These are phyloP conservation scores for Wallacemonas sp. DNA, from an alignment of 208 protist genomes.

Conservation along the genomic window DNA sequence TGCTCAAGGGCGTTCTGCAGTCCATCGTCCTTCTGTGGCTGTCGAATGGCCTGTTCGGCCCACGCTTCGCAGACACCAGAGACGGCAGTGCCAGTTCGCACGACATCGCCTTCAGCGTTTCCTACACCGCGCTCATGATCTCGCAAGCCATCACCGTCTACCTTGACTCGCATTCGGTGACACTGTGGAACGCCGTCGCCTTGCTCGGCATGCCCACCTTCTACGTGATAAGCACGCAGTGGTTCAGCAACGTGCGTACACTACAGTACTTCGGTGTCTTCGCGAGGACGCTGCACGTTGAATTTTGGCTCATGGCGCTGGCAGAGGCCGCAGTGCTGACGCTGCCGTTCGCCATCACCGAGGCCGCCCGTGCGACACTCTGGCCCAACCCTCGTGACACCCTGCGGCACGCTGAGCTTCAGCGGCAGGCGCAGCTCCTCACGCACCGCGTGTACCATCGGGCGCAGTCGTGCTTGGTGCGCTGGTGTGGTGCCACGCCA, in stretches of 20 bases:
- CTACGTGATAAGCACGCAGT: conserved; percentile 47
- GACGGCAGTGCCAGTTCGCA: conserved; percentile 44
- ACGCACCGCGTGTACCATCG: conserved; percentile 7
- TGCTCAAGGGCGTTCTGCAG: conserved; percentile 78
- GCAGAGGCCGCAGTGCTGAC: conserved; percentile 42
- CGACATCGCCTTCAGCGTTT: conserved; percentile 78
- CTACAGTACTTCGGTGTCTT: conserved; percentile 77
- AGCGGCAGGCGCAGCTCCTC: conserved; percentile 25
- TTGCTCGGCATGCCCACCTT: conserved; percentile 74
- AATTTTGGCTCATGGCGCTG: conserved; percentile 39
- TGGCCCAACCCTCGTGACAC: conserved; percentile 60
- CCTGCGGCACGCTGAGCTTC: conserved; percentile 37
- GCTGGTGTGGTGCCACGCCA: conserved; percentile 30
- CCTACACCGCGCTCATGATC: conserved; percentile 88
- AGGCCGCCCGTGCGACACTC: conserved; percentile 8
- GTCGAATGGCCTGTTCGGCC: conserved; percentile 37
- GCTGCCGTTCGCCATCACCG: conserved; percentile 44
- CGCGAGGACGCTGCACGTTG: conserved; percentile 31
- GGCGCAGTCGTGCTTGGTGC: conserved; percentile 29
- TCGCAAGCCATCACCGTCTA: conserved; percentile 86
- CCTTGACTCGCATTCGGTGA: conserved; percentile 86
- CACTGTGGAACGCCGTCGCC: conserved; percentile 57
- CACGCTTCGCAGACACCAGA: conserved; percentile 31
- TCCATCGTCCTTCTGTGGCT: conserved; percentile 67
- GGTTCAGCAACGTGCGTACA: conserved; percentile 41